Evolutionary conservation across 2,329 filamentous ascomycete species (phyloP), one percentile per base, ranked within the genome.

Genomic region (Leptoxyphium fumago): DNA sequence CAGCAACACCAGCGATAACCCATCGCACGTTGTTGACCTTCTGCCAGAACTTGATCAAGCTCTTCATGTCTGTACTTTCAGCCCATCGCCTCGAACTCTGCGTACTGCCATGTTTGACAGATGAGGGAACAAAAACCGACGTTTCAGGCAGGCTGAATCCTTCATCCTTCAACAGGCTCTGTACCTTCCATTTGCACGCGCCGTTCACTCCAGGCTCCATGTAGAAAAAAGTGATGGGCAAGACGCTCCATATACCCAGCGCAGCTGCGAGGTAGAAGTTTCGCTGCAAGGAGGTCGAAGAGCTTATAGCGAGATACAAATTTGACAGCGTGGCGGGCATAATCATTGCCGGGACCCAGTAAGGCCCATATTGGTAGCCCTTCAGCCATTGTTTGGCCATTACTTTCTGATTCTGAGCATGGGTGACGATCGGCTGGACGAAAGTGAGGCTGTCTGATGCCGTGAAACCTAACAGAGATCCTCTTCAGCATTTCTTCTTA

Each of bases 131-230:
- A 34, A 41, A 53, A 5, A 53, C 38, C 5, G 36, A 47, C 9
- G 52, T 57, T 10, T 57, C 51, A 11, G 38, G 44, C 52, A 56
- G 45, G 10, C 29, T 45, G 44, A 53, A 51, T 2, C 46, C 48
- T 40, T 57, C 55, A n/a, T 55, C 51, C 34, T 50, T 53, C 43
- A 63, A 44, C 36, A 64, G 41, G 40, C 50, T 48, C 43, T 63
- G 56, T 5, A 56, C 59, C 45, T 63, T 64, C 61, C 62, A 65
- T 44, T 65, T 64, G 13, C 48, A 54, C 1, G 62, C 60, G 5
- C 62, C 61, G 40, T 66, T 64, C 38, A 64, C 56, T 1, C 54
- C 56, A 5, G 61, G 61, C 48, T 65, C 63, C 55, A 64, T 64
- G 45, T 60, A 60, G 26, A 63, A 50, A 40, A 62, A 56, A 1